These are phyloP conservation scores for Alternaria ethzedia DNA, from an alignment of 2,329 filamentous ascomycete genomes.

Conservation along the genomic window DNA sequence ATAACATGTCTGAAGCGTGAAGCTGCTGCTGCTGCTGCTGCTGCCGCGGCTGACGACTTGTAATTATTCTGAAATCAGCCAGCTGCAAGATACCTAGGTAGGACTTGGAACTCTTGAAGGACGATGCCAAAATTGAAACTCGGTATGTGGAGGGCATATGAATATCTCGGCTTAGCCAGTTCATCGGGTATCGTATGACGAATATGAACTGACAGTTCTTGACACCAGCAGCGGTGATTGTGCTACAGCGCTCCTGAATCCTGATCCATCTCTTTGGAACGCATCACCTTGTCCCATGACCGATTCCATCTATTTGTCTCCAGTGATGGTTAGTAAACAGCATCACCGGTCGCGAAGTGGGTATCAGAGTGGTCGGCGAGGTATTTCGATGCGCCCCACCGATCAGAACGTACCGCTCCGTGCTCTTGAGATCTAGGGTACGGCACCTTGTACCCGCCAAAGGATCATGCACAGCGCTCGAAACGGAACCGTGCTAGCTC, in stretches of 20 bases:
- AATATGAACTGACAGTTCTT: not conserved
- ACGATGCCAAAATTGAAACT: not conserved
- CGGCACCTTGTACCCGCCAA: slow-evolving; percentile 5
- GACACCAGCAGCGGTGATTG: not conserved
- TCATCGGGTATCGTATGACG: not conserved
- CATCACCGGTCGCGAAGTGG: not conserved
- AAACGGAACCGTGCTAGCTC: slow-evolving; percentile 9
- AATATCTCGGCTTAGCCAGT: not conserved
- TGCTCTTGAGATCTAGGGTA: slow-evolving; percentile 1
- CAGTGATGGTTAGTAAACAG: not conserved
- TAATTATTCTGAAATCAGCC: not conserved
- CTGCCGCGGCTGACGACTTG: not conserved
- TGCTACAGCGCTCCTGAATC: not conserved
- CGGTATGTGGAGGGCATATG: not conserved
- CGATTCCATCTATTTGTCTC: not conserved
- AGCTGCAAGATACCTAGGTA: not conserved
- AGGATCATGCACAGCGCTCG: slow-evolving; percentile 9
- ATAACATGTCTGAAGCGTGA: not conserved
- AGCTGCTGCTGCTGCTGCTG: not conserved
- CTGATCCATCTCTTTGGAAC: not conserved
- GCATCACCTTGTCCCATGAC: not conserved
- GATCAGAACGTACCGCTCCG: slow-evolving; percentile 4
- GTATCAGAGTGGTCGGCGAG: slow-evolving; percentile 4
- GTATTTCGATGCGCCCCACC: slow-evolving; percentile 4
- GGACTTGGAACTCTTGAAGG: not conserved